Evolutionary conservation across 2,329 filamentous ascomycete species (phyloP), one percentile per base, ranked within the genome.

Genomic region (Aureobasidium uvarum): DNA sequence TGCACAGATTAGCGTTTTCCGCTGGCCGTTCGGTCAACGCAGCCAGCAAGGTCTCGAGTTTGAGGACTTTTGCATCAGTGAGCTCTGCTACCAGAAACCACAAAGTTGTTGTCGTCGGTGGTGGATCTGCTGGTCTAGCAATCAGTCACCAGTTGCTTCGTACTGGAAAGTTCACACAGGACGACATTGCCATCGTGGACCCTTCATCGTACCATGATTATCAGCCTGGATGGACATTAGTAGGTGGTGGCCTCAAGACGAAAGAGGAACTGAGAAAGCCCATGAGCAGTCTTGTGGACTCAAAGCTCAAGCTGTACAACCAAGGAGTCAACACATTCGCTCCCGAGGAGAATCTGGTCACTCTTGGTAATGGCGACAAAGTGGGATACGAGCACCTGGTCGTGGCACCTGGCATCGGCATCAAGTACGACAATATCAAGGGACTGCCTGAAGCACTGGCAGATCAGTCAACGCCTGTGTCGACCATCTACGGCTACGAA

Each of bases 171-270:
- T 89, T 88, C 70, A 68, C 74, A 0, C 76, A 80, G 50, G 79
- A 85, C 38, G 87, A 89, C 67, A 87, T 89, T 67, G 86, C 87
- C 33, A 71, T 89, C 31, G 76, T 89, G 50, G 87, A 89, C 68
- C 87, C 87, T 0, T 81, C 86, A 0, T 72, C 77, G 68, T 86
- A 81, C 80, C 86, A 89, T 72, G 81, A 89, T 76, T 89, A 89
- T 73, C 87, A 89, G 74, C 86, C 87, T 0, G 87, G 87, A 63
- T 89, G 86, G 86, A 89, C 87, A 1, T 79, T 89, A 1, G 87
- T 89, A 2, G 87, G 86, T 50, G 86, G 84, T 45, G 87, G 87
- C 3, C 79, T 89, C 45, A 89, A 89, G 75, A 81, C 78, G 54
- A 86, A 86, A 72, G 78, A 87, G 68, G 81, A 87, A 28, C 75